Base-by-base conservation (phyloP, 148 eudicot species). In the Vaccinium corymbosum region DNA sequence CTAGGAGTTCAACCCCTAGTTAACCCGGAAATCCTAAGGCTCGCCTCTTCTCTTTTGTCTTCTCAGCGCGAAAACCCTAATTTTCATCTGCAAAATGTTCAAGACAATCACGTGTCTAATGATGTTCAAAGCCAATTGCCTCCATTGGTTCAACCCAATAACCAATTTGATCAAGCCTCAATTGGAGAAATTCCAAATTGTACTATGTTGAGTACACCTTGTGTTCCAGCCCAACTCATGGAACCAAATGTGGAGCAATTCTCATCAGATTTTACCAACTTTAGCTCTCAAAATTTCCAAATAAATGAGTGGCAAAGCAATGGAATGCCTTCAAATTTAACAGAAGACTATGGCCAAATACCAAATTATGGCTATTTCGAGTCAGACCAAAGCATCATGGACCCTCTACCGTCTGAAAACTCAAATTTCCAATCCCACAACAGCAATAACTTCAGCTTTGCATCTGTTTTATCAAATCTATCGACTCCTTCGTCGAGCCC, bases 401-500 rank as follows among this genome's bases (percentile, higher is more conserved):
- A 89, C 53, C 90, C 68, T 4, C 81, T 85, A 14, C 32, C 81
- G 20, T 89, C 92, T 0, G 87, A 90, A 72, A 81, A 85, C 64
- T 84, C 91, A 0, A 82, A 35, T 46, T 89, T 88, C 20, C 89
- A 82, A 9, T 84, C 89, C 35, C 68, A 84, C 57, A 73, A 80
- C 77, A 86, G 82, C 85, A 88, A 89, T 25, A 89, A 82, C 68
- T 85, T 92, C 80, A 84, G 90, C 59, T 92, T 90, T 59, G 78
- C 84, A 7, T 94, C 98, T 0, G 88, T 85, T 22, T 86, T 93
- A 82, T 92, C 97, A 17, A 91, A 78, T 50, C 80, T 92, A 29
- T 90, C 96, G 19, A 92, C 93, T 2, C 94, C 94, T n/a, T 88
- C 94, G 14, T 91, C 98, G 15, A 93, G 94, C 85, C 89, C 98